These are phyloP conservation scores for Serpula lacrymans DNA, from an alignment of 768 basidiomycete species.

Conservation along the genomic window DNA sequence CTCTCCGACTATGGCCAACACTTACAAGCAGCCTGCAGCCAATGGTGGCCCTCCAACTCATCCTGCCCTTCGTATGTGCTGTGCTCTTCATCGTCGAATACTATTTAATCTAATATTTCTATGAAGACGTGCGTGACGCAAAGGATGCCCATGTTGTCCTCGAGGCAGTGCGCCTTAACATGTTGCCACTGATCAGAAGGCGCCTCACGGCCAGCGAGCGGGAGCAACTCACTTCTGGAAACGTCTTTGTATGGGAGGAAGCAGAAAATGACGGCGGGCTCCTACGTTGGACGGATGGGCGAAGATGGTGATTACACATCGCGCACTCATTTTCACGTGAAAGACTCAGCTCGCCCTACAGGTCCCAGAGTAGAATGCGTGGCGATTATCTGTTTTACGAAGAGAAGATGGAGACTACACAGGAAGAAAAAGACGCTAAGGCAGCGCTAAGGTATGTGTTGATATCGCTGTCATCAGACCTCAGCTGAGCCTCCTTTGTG, in stretches of 20 bases:
- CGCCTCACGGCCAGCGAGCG: slow-evolving; percentile 68
- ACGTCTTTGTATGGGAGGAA: slow-evolving; percentile 86
- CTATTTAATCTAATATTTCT: slow-evolving; percentile 4
- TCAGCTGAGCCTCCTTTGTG: slow-evolving; percentile 11
- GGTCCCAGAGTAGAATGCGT: slow-evolving; percentile 85
- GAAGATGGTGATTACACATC: slow-evolving; percentile 54
- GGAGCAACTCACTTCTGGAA: slow-evolving; percentile 66
- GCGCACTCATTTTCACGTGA: neutral
- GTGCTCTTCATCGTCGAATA: no score
- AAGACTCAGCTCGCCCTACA: slow-evolving; percentile 22
- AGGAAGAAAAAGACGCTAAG: slow-evolving; percentile 75
- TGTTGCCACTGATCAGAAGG: slow-evolving; percentile 68
- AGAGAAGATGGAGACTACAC: slow-evolving; percentile 77
- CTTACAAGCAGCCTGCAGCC: slow-evolving; percentile 14
- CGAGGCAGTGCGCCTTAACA: slow-evolving; percentile 69
- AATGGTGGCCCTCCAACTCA: slow-evolving; percentile 25
- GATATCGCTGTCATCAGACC: neutral
- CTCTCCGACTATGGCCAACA: slow-evolving; percentile 8
- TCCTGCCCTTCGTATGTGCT: slow-evolving; percentile 28
- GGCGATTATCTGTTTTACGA: slow-evolving; percentile 83
- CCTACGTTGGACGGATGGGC: slow-evolving; percentile 79
- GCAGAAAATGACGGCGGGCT: slow-evolving; percentile 66
- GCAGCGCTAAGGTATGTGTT: slow-evolving; percentile 67
- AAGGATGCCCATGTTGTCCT: slow-evolving; percentile 73
- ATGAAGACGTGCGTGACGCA: slow-evolving; percentile 72